phyloP scores from a whole-genome alignment of 176 grass and related monocot genomes.

The Thalia dealbata region DNA sequence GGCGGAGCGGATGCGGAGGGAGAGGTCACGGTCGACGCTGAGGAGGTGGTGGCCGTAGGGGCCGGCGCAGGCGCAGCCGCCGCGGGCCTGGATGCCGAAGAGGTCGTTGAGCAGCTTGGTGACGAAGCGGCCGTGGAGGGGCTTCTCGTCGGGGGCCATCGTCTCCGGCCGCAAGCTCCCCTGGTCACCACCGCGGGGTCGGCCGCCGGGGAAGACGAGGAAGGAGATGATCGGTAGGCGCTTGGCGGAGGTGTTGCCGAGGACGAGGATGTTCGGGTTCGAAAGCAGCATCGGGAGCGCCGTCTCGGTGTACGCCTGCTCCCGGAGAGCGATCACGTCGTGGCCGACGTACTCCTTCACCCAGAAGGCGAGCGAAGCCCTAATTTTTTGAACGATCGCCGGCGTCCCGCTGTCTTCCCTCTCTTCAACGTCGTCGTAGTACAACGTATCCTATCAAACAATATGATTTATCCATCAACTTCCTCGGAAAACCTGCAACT shows the following conservation, averaged over 20 bases:
- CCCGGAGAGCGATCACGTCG: slow-evolving; percentile 29
- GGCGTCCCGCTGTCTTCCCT: slow-evolving; percentile 61
- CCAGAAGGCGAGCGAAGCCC: slow-evolving; percentile 58
- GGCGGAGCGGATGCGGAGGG: slow-evolving; percentile 42
- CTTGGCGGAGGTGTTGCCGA: slow-evolving; percentile 36
- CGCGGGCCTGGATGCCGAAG: slow-evolving; percentile 75
- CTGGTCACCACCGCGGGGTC: background rate
- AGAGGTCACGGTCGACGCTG: slow-evolving; percentile 27
- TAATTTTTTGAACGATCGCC: slow-evolving; percentile 61
- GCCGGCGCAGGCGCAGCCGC: slow-evolving; percentile 59
- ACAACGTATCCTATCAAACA: slow-evolving; percentile 46
- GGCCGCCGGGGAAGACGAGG: slow-evolving; percentile 34
- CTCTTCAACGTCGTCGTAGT: slow-evolving; percentile 47
- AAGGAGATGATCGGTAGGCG: slow-evolving; percentile 70
- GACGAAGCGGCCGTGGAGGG: slow-evolving; percentile 60
- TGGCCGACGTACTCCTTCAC: slow-evolving; percentile 61
- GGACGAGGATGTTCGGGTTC: slow-evolving; percentile 36
- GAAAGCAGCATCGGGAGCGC: slow-evolving; percentile 29
- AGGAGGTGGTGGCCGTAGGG: slow-evolving; percentile 70
- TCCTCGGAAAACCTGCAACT: too few species aligned
- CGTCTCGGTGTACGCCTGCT: slow-evolving; percentile 25
- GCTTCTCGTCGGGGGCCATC: background rate
- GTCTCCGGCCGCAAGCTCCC: background rate
- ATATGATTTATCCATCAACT: too few species aligned
- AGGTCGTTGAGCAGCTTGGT: slow-evolving; percentile 63